Base-by-base conservation (phyloP, 2,329 filamentous ascomycete genomes). In the Cladophialophora yegresii region DNA sequence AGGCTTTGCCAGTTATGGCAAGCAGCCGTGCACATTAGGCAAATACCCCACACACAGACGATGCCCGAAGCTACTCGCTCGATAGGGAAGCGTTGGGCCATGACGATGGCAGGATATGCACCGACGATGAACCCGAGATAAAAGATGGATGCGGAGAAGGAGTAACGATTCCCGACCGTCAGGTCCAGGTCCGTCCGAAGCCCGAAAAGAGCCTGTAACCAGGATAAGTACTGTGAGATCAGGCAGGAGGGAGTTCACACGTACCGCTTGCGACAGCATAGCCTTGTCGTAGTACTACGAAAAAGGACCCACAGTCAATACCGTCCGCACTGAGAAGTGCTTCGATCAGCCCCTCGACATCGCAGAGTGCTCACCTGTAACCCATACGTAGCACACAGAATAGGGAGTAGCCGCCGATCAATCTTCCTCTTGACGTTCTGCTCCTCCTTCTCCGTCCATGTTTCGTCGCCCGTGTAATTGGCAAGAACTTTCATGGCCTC, bases 61-160 rank as follows among this genome's bases (percentile, higher is more conserved):
- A 88, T 78, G 12, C 71, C 79, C 10, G 88, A 87, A 2, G 92
- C 82, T 1, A 89, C 83, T 54, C 82, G 81, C 20, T 86, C 84
- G 2, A 85, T 81, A 64, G 85, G 80, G 77, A 90, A 89, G 26
- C 85, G 83, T 74, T 92, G 89, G 0, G 90, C 78, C 0, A 84
- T 79, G 64, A 88, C 90, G 0, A 87, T 87, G 83, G 91, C 87
- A 2, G 89, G 89, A 67, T 91, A 92, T 2, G 89, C 78, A 0
- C 89, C 89, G 0, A 84, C 86, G 2, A 92, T 81, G 87, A 90
- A 90, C 40, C 89, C 89, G 68, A 92, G 91, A 78, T 92, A 92
- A 78, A 92, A 67, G 47, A 69, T 67, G 22, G 67, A 64, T 16
- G 63, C 70, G 20, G 67, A 68, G 13, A 63, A 62, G 40, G 73